Conservation (phyloP, 139 green algal species). For the Closterium sp. region DNA sequence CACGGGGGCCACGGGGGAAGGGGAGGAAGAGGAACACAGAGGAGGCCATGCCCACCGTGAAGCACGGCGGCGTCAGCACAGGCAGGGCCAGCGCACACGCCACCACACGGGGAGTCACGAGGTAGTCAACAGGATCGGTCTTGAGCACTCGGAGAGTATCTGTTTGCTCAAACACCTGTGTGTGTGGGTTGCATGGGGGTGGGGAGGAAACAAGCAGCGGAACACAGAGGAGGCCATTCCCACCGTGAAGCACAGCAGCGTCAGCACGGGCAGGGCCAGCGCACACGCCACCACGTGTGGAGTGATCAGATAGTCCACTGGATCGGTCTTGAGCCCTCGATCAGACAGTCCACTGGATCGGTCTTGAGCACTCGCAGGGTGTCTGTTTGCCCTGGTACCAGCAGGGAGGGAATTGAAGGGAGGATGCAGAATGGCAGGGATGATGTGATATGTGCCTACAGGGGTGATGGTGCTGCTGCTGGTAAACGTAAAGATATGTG, state of each 20-base stretch:
- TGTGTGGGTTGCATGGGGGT: too few relatives aligned
- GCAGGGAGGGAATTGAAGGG: conserved; percentile 7
- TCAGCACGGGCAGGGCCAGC: conserved; percentile 87
- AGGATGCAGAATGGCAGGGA: too few relatives aligned
- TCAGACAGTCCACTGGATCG: conserved; percentile 96
- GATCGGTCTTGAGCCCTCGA: conserved; percentile 59
- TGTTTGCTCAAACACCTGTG: conserved; percentile 94
- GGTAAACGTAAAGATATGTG: too few relatives aligned
- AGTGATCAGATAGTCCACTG: conserved; percentile 95
- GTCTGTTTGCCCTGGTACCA: conserved; percentile 97
- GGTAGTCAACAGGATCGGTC: conserved; percentile 96
- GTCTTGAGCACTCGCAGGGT: conserved; percentile 88
- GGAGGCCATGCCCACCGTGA: conserved; percentile 84
- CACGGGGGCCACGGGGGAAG: neutral
- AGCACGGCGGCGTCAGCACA: conserved; percentile 92
- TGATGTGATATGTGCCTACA: too few relatives aligned
- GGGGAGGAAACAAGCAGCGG: conserved; percentile 65
- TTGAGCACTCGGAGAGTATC: conserved; percentile 92
- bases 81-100: conserved; percentile 89
- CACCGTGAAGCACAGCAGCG: conserved; percentile 93
- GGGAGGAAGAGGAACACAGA: neutral
- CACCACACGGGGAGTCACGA: conserved; percentile 90
- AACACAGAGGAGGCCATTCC: conserved; percentile 84
- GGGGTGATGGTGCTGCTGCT: too few relatives aligned
- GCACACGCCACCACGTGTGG: conserved; percentile 89